Evolutionary conservation across 768 basidiomycete genomes (phyloP).

Genomic region (Xerocomus potaroensis): DNA sequence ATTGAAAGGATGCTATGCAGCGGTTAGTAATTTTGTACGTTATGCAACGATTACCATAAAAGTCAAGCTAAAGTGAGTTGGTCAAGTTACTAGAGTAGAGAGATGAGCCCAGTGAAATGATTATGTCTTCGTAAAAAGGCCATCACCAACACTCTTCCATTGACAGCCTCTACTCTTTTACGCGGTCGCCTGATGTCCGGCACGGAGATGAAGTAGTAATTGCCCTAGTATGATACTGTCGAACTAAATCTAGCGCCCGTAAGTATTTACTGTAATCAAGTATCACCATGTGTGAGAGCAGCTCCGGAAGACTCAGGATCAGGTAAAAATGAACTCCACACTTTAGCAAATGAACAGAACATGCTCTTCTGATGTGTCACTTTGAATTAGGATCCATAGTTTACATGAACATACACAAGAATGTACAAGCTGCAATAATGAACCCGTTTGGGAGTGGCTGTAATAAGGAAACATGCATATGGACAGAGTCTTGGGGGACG

Average conservation of each 20-base stretch:
- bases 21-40: too few species aligned
- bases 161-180: neutral
- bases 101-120: neutral
- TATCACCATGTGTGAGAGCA: too few species aligned
- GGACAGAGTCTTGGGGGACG: neutral
- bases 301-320: neutral
- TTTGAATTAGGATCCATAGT: neutral
- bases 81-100: too few species aligned
- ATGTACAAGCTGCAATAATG: conserved; percentile 4
- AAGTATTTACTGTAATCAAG: neutral
- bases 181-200: neutral
- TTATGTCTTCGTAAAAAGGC: neutral
- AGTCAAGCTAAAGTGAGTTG: too few species aligned
- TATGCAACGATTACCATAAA: too few species aligned
- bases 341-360: neutral
- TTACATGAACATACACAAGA: neutral
- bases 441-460: neutral
- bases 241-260: neutral
- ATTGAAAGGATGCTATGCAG: too few species aligned
- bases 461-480: too few species aligned
- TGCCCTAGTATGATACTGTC: neutral
- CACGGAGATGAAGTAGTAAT: neutral
- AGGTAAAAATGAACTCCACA: conserved; percentile 4
- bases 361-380: neutral
- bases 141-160: neutral